A percentile compares a stretch with the other conserved stretches of the same genome.
phyloP scores from a whole-genome alignment of 306 rosid genomes.

The Malus sylvestris region DNA sequence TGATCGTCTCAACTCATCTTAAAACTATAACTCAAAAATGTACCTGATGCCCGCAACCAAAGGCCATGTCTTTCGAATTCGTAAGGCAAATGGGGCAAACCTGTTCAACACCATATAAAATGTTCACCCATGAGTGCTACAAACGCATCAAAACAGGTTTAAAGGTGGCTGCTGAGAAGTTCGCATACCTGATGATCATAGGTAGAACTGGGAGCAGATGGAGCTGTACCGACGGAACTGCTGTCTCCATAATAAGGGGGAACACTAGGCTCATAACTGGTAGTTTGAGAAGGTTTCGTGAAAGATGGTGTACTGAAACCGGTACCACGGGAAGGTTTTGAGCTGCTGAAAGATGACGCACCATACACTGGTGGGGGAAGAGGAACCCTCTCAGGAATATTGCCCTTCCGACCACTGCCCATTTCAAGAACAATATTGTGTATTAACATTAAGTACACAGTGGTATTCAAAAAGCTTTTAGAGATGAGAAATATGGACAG shows the following conservation, averaged over 20 bases:
- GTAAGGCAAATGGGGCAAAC: constrained; percentile 79
- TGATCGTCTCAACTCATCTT: neutral
- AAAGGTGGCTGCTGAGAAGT: neutral
- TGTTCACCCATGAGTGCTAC: neutral
- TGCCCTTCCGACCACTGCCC: constrained; percentile 37
- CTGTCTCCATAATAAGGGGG: constrained; percentile 40
- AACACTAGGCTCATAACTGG: constrained; percentile 44
- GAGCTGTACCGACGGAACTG: constrained; percentile 35
- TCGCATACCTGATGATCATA: constrained; percentile 61
- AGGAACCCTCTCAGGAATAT: constrained; percentile 62
- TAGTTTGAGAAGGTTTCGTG: constrained; percentile 37
- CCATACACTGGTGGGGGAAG: constrained; percentile 67
- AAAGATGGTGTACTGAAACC: constrained; percentile 39
- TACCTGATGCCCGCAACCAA: constrained; percentile 98
- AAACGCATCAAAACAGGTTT: neutral
- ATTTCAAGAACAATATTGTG: constrained; percentile 12
- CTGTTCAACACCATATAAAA: constrained; percentile 38
- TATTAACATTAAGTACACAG: neutral
- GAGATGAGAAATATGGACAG: constrained; percentile 6
- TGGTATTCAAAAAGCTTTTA: neutral
- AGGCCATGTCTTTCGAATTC: constrained; percentile 85
- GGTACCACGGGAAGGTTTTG: constrained; percentile 36
- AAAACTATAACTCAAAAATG: neutral
- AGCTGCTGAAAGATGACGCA: constrained; percentile 37
- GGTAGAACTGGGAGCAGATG: constrained; percentile 51